Base-by-base conservation (phyloP, 2,329 filamentous ascomycete genomes). In the Aaosphaeria pasadenensis region DNA sequence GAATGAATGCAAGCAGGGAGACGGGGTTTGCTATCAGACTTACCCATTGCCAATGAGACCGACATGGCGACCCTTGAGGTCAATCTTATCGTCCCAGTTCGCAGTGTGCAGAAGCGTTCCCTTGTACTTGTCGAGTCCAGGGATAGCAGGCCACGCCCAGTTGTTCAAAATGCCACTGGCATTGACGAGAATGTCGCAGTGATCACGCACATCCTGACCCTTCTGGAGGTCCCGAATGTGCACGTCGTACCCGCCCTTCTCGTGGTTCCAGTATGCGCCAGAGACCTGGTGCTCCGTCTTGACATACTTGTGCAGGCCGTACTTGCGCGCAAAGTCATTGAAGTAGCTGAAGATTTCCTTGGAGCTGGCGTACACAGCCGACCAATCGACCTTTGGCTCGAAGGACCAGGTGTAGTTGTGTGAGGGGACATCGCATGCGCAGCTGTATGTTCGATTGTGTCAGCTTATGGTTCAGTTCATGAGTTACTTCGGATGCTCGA, bases 61-160 rank as follows among this genome's bases (percentile, higher is more conserved):
- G 28, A 81, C 77, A 7, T 69, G 67, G 52, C 79, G 79, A 29
- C 66, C 74, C 1, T 59, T 59, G 5, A 81, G 63, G n/a, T 79
- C 71, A 6, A 80, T 65, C 13, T 74, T 71, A 5, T 77, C 62
- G 1, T 79, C 74, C 80, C 80, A 86, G 35, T 74, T 70, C 1
- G 82, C 77, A 0, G 78, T 78, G 57, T 85, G 82, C 39, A 83
- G 71, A 4, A 83, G 62, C 6, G 66, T 58, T 6, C 81, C 82
- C 44, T 73, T 63, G 65, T 82, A 86, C n/a, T 65, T 67, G 2
- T 74, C 54, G 0, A 78, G 51, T 0, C 81, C 82, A 0, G 75
- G 71, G 24, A 84, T 74, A 13, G 74, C 71, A 1, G 81, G 81
- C 72, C 75, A 78, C 44, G 71, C 68, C 65, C 73, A 78, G 51